phyloP scores from a whole-genome alignment of 2,329 filamentous ascomycete genomes.

The Colletotrichum sp. region DNA sequence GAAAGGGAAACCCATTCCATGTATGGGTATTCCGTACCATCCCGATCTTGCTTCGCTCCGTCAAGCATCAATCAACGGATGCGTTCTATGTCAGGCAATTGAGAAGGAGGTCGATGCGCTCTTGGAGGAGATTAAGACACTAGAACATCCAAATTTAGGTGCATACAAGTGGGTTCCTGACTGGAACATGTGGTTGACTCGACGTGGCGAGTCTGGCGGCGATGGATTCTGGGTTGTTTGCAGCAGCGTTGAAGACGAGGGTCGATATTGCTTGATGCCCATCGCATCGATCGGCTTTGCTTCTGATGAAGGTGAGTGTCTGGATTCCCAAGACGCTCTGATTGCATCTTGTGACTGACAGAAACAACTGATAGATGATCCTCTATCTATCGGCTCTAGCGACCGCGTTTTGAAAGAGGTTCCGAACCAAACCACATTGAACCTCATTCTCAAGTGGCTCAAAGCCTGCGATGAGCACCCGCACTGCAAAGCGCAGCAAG shows the following conservation, averaged over 20 bases:
- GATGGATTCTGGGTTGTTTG: conserved; percentile 8
- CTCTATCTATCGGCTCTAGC: background rate
- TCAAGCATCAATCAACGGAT: background rate
- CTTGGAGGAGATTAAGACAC: background rate
- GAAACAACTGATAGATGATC: background rate
- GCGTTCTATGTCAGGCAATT: background rate
- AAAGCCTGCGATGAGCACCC: conserved; percentile 3
- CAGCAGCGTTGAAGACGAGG: background rate
- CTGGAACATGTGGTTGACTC: conserved; percentile 13
- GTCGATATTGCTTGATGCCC: background rate
- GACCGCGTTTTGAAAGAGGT: background rate
- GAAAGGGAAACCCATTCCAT: background rate
- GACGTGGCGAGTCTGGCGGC: background rate
- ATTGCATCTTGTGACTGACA: background rate
- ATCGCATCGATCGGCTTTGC: background rate
- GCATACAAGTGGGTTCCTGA: background rate
- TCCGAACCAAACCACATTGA: background rate
- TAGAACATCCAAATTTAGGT: background rate
- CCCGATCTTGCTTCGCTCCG: conserved; percentile 1
- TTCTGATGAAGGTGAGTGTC: background rate
- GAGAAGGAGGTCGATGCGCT: background rate
- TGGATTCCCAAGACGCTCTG: background rate
- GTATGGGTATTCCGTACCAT: background rate
- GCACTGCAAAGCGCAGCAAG: background rate
- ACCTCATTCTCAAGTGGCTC: background rate